Evolutionary conservation across 352 stramenopile species (phyloP), one percentile per base, ranked within the genome.

Genomic region (Pythium brassicae): DNA sequence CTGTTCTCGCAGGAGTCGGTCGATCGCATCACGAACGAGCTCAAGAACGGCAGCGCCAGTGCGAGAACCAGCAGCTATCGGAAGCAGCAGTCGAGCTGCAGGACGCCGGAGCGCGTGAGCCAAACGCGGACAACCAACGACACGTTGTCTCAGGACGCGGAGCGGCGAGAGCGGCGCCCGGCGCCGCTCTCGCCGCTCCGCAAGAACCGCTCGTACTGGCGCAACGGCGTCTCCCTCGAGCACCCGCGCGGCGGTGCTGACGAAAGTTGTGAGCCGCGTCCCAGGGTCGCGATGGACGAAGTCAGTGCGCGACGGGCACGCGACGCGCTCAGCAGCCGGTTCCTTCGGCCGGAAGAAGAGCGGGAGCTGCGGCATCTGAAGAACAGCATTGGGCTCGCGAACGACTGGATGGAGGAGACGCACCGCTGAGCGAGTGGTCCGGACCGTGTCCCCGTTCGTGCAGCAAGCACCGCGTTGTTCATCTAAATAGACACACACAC

Each of bases 371-470:
- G 55, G 0, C 49, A 57, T 44, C 54, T 92, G 19, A 65, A 68
- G 34, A 72, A 83, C 54, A 84, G 77, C 44, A 87, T 89, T 50
- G 77, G 78, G 0, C 64, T 83, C 2, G 79, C 78, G 10, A 87
- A 82, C 50, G 70, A 86, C 59, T 88, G 76, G 82, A 92, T 90
- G 59, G 72, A 72, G 22, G 44, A 55, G 22, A 66, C 72, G 9
- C 32, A 57, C 10, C 25, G 11, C 4, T 9, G 11, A 43, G 14
- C 2, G 14, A 52, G n/a, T n/a, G 29, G 7, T 45, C n/a, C n/a
- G n/a, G n/a, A n/a, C n/a, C n/a, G n/a, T n/a, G n/a, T n/a, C n/a
- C n/a, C n/a, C n/a, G n/a, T n/a, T n/a, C n/a, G n/a, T n/a, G n/a
- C n/a, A n/a, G n/a, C n/a, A n/a, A n/a, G n/a, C n/a, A n/a, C n/a